Evolutionary conservation across 139 green algal genomes (phyloP), one percentile per base, ranked within the genome.

Genomic region (Mychonastes homosphaera): DNA sequence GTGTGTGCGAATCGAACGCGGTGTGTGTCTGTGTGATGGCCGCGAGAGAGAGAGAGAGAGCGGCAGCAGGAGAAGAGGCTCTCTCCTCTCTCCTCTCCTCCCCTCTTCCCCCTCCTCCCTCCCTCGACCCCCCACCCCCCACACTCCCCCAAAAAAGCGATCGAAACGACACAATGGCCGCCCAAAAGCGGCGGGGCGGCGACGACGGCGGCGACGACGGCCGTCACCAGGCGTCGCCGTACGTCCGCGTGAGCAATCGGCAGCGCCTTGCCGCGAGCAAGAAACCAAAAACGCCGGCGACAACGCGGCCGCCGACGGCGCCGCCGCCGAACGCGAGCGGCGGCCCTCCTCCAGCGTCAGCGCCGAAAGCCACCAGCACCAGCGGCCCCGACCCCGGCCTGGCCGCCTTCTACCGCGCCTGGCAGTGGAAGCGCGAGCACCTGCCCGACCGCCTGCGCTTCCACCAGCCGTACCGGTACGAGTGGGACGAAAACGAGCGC

Each of bases 391-490:
- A 65, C 45, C 28, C 29, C 6, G 58, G 56, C 2, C 34, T 65
- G 46, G 47, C 38, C 16, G 34, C 24, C 10, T 74, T 73, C 36
- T 63, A 56, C 16, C 23, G 55, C 1, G 34, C 63, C 2, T 84
- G 77, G 77, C 63, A 74, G 1, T 84, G 77, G 77, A 84, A 82
- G 53, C 53, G 74, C 3, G 74, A 85, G 35, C 78, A 82, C 66
- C 67, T 65, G 32, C 62, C 71, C 12, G 71, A 77, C 67, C 75
- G 69, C 21, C 65, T 76, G 9, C 59, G 81, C 4, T 86, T 88
- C 24, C 50, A 80, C 9, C 59, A 66, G 28, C 81, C 81, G 0
- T 88, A 87, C 62, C n/a, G n/a, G n/a, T n/a, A n/a, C n/a, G n/a
- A n/a, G n/a, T n/a, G n/a, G n/a, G n/a, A 30, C 59, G 8, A 74